Evolutionary conservation across 2,329 filamentous ascomycete species (phyloP).

Genomic region (Colletotrichum neosansevieriae): DNA sequence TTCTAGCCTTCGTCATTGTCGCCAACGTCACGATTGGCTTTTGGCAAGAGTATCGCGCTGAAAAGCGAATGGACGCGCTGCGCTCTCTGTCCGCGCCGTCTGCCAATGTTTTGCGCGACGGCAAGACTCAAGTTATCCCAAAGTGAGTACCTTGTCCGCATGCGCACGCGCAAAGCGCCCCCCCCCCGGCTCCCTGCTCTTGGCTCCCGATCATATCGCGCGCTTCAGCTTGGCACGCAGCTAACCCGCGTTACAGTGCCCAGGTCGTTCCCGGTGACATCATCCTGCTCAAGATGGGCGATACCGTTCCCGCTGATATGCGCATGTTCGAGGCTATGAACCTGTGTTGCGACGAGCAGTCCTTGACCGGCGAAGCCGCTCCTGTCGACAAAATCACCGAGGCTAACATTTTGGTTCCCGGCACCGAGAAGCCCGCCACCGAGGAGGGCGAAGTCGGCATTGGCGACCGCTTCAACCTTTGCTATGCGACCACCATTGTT

Average conservation of each 20-base stretch:
- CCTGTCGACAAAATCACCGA: constrained; percentile 76
- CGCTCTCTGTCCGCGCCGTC: constrained; percentile 72
- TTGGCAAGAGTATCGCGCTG: constrained; percentile 73
- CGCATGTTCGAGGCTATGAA: constrained; percentile 81
- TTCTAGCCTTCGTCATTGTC: constrained; percentile 74
- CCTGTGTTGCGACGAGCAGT: constrained; percentile 81
- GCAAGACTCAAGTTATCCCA: constrained; percentile 67
- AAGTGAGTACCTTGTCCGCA: constrained; percentile 58
- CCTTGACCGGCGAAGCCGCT: constrained; percentile 81
- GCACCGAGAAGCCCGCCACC: constrained; percentile 59
- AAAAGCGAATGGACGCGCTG: constrained; percentile 75
- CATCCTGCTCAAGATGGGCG: constrained; percentile 75
- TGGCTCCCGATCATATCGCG: constrained; percentile 13
- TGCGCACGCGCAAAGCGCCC: not conserved
- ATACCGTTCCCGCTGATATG: constrained; percentile 80
- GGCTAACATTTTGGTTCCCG: constrained; percentile 58
- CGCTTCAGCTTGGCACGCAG: constrained; percentile 34
- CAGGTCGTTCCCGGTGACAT: constrained; percentile 80
- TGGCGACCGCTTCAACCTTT: constrained; percentile 80
- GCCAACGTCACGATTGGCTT: constrained; percentile 79
- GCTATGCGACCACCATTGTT: constrained; percentile 79
- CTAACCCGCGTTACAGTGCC: constrained; percentile 54
- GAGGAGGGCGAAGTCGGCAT: constrained; percentile 69
- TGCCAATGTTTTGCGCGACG: constrained; percentile 71
- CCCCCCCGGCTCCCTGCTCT: not conserved